phyloP scores from a whole-genome alignment of 306 rosid genomes.

The Lupinus albus region DNA sequence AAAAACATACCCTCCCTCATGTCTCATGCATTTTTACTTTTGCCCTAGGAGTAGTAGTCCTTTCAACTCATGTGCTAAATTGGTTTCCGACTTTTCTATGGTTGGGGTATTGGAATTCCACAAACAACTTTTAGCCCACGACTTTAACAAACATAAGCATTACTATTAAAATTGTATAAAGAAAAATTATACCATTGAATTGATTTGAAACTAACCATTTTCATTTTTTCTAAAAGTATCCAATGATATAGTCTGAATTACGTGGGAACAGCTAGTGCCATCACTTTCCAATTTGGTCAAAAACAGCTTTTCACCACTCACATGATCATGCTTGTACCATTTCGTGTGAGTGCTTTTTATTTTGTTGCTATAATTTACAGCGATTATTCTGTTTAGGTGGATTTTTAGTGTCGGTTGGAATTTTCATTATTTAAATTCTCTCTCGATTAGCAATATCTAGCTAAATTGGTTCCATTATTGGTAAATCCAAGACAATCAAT shows the following conservation, averaged over 20 bases:
- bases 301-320: not conserved
- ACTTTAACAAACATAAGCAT: too few relatives aligned
- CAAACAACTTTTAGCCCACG: too few relatives aligned
- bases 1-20: not conserved
- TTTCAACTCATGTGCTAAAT: not conserved
- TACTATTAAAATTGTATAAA: too few relatives aligned
- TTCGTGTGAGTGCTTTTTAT: not conserved
- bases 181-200: not conserved
- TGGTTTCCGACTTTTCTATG: not conserved
- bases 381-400: too few relatives aligned
- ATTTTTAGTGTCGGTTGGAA: too few relatives aligned
- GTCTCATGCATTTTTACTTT: not conserved
- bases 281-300: not conserved
- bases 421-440: too few relatives aligned
- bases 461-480: too few relatives aligned
- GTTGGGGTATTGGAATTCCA: too few relatives aligned
- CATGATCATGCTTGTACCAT: not conserved
- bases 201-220: not conserved
- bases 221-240: not conserved
- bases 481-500: too few relatives aligned
- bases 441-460: too few relatives aligned
- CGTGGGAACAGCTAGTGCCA: not conserved
- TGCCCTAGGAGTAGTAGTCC: too few relatives aligned
- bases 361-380: too few relatives aligned
- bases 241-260: not conserved